A percentile compares a stretch with the other conserved stretches of the same genome.
Evolutionary conservation across 495 filamentous ascomycete species (phyloP).

Genomic region (Parathielavia hyrcaniae): DNA sequence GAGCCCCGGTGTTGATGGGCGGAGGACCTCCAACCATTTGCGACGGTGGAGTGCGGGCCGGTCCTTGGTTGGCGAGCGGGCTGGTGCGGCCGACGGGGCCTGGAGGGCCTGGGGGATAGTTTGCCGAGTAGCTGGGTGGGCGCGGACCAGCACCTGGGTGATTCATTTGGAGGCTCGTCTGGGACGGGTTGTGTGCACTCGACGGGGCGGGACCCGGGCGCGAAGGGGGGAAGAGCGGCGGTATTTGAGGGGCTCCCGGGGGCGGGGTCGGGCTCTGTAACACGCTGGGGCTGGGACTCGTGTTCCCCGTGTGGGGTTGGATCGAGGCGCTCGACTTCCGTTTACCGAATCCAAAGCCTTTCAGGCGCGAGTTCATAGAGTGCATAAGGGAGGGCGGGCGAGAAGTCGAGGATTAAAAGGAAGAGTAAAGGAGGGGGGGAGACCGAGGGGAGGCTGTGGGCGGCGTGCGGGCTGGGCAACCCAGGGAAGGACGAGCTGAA

Average conservation of each 20-base stretch:
- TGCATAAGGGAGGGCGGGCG: constrained; percentile 44
- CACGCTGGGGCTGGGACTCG: constrained; percentile 31
- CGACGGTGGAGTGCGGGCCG: constrained; percentile 47
- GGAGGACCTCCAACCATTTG: constrained; percentile 65
- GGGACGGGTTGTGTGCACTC: constrained; percentile 42
- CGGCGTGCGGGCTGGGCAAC: constrained; percentile 21
- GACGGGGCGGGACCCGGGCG: constrained; percentile 40
- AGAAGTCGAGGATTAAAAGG: constrained; percentile 22
- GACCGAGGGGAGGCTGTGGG: constrained; percentile 23
- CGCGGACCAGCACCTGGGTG: constrained; percentile 52
- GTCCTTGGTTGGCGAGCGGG: constrained; percentile 44
- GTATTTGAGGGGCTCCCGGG: constrained; percentile 40
- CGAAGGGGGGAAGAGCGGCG: constrained; percentile 39
- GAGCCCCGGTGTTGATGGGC: constrained; percentile 60
- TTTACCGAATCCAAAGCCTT: constrained; percentile 54
- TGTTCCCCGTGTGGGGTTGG: constrained; percentile 23
- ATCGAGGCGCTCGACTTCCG: constrained; percentile 48
- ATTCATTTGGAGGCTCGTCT: constrained; percentile 52
- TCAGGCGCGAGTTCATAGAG: constrained; percentile 56
- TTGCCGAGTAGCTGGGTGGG: constrained; percentile 69
- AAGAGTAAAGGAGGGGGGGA: constrained; percentile 19
- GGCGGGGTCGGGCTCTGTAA: constrained; percentile 38
- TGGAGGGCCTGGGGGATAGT: constrained; percentile 51
- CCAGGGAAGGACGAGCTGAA: constrained; percentile 20
- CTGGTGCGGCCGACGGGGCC: constrained; percentile 47